Evolutionary conservation across 148 eudicot species (phyloP), one percentile per base, ranked within the genome.

Genomic region (Diospyros lotus): DNA sequence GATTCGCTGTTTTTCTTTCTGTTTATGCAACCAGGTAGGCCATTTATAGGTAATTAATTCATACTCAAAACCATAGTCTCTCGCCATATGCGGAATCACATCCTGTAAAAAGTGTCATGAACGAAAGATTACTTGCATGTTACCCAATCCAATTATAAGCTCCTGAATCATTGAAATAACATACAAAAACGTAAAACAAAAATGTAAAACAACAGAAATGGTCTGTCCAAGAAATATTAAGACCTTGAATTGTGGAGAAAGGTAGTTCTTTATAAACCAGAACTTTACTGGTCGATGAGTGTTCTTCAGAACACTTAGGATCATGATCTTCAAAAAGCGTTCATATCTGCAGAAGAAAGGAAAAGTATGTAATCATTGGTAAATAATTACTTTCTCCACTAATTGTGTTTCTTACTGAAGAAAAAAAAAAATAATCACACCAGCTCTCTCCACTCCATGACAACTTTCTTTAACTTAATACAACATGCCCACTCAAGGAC

Each of bases 11-110:
- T 94, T 94, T 76, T 94, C 98, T 15, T 88, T 87, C 81, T 94
- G 97, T 82, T 94, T 94, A 66, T 94, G 96, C 69, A 94, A 85
- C 98, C 98, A 94, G 58, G 96, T 87, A 66, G 98, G 98, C 98
- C 98, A 94, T 72, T 92, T 94, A 80, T 94, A 94, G 11, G 98
- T 94, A 66, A 94, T 82, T 71, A 94, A 75, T 72, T 94, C 96
- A 78, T 92, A 94, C 75, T 94, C 92, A 80, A 94, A 94, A 53
- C 96, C 97, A 80, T 92, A 94, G 80, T 92, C 89, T 78, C 71
- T 80, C 68, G 98, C 98, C 98, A 94, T 94, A 76, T 89, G 92
- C 51, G 98, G 98, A 80, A 94, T 90, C 10, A 94, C 92, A 80
- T 90, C 97, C 98, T 94, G 95, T 74, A 76, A 28, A 64, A 45